Percentiles rank a stretch among this genome's conserved stretches.
These are phyloP conservation scores for Rutstroemia sydowiana DNA, from an alignment of 2,329 filamentous ascomycete genomes.

Conservation along the genomic window DNA sequence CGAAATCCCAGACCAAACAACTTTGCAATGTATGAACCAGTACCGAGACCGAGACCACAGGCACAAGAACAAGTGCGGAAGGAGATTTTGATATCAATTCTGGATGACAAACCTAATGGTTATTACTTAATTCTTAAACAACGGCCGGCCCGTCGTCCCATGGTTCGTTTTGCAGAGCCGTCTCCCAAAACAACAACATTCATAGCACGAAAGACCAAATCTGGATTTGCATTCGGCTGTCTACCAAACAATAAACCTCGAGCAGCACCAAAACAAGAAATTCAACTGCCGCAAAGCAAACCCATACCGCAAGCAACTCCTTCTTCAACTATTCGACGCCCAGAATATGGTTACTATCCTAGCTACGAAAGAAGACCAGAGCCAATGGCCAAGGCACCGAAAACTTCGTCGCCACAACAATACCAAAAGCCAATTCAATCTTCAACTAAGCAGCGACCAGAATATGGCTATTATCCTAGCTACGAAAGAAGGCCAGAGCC, in stretches of 20 bases:
- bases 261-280: not conserved
- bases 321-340: no score
- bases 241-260: not conserved
- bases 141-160: not conserved
- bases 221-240: not conserved
- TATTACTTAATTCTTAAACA: not conserved
- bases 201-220: not conserved
- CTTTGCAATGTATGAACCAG: not conserved
- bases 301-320: not conserved
- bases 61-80: not conserved
- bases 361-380: not conserved
- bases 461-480: not conserved
- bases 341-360: not conserved
- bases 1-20: not conserved
- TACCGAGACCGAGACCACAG: not conserved
- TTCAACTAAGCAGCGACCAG: no score
- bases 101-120: not conserved
- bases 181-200: not conserved
- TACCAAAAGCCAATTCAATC: not conserved
- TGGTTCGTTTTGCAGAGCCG: not conserved
- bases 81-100: not conserved
- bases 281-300: not conserved
- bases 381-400: not conserved
- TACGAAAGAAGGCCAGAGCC: not conserved
- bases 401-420: no score